phyloP scores from a whole-genome alignment of 2,329 filamentous ascomycete genomes.

The Biscogniauxia mediterranea region DNA sequence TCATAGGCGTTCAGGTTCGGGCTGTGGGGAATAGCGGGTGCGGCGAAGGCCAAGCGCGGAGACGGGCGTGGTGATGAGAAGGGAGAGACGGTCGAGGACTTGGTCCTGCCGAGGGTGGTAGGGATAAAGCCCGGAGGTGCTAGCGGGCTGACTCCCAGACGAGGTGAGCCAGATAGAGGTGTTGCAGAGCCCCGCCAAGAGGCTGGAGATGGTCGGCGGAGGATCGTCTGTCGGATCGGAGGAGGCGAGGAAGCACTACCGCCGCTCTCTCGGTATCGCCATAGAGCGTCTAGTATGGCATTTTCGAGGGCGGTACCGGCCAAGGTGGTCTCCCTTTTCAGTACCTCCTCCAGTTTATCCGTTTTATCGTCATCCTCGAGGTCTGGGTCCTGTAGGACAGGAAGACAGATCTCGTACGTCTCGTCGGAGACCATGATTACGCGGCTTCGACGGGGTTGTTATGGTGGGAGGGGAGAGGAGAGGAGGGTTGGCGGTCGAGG shows the following conservation, averaged over 20 bases:
- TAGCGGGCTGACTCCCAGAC: slow-evolving; percentile 77
- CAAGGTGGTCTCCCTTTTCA: slow-evolving; percentile 75
- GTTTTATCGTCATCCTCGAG: slow-evolving; percentile 95
- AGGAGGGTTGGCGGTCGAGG: not conserved
- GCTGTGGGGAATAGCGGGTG: slow-evolving; percentile 88
- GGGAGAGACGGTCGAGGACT: slow-evolving; percentile 78
- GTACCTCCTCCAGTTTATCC: slow-evolving; percentile 82
- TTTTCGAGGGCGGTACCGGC: slow-evolving; percentile 80
- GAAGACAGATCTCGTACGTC: slow-evolving; percentile 86
- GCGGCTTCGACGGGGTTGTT: slow-evolving; percentile 18
- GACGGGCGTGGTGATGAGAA: slow-evolving; percentile 94
- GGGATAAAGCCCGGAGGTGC: slow-evolving; percentile 81
- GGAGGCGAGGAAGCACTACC: slow-evolving; percentile 71
- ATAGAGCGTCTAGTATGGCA: slow-evolving; percentile 84
- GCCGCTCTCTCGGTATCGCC: slow-evolving; percentile 73
- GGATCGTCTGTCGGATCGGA: slow-evolving; percentile 81
- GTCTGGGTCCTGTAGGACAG: slow-evolving; percentile 76
- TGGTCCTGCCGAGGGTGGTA: slow-evolving; percentile 72
- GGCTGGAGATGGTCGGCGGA: slow-evolving; percentile 87
- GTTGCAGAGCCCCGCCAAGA: slow-evolving; percentile 87
- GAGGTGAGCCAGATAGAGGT: slow-evolving; percentile 78
- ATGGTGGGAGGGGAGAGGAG: slow-evolving; percentile 7
- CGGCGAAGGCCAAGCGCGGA: slow-evolving; percentile 84
- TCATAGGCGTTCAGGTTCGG: slow-evolving; percentile 94
- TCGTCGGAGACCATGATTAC: slow-evolving; percentile 84